phyloP scores from a whole-genome alignment of 2,329 filamentous ascomycete species.

The Aspergillus tamarii region DNA sequence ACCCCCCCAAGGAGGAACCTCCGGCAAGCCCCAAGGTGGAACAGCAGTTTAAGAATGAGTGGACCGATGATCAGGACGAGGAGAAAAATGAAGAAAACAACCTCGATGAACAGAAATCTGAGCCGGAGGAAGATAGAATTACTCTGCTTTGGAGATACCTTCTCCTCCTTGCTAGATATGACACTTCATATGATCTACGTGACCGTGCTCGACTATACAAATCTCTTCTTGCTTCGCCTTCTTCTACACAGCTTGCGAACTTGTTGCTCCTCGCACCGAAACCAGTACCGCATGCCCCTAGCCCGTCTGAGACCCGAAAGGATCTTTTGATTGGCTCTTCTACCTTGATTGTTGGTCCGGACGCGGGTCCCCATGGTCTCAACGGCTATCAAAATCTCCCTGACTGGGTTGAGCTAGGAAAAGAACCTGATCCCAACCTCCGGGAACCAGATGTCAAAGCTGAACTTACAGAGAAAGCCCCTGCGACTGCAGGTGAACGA shows the following conservation, averaged over 20 bases:
- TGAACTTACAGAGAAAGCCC: conserved; percentile 33
- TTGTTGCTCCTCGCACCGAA: conserved; percentile 92
- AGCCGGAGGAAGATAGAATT: conserved; percentile 62
- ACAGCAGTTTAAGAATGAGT: conserved; percentile 37
- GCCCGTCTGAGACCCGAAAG: conserved; percentile 81
- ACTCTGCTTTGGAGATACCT: conserved; percentile 82
- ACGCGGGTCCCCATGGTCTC: conserved; percentile 72
- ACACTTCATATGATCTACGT: conserved; percentile 91
- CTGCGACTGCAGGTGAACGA: conserved; percentile 45
- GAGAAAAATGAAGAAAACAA: conserved; percentile 30
- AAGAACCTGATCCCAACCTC: conserved; percentile 76
- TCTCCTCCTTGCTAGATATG: conserved; percentile 83
- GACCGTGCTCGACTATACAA: conserved; percentile 89
- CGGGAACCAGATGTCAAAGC: conserved; percentile 61
- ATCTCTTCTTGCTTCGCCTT: conserved; percentile 75
- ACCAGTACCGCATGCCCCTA: conserved; percentile 86
- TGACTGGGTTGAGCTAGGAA: conserved; percentile 78
- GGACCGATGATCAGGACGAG: conserved; percentile 33
- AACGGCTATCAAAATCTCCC: conserved; percentile 79
- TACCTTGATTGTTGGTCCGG: conserved; percentile 79
- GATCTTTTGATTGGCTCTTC: conserved; percentile 80
- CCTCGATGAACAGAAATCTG: conserved; percentile 35
- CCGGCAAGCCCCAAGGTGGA: conserved; percentile 28
- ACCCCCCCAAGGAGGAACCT: conserved; percentile 36
- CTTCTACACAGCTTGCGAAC: conserved; percentile 78